Percentiles rank a stretch among this genome's conserved stretches.
Evolutionary conservation across 441 rosid species (phyloP).

Genomic region (Erysimum cheiri): DNA sequence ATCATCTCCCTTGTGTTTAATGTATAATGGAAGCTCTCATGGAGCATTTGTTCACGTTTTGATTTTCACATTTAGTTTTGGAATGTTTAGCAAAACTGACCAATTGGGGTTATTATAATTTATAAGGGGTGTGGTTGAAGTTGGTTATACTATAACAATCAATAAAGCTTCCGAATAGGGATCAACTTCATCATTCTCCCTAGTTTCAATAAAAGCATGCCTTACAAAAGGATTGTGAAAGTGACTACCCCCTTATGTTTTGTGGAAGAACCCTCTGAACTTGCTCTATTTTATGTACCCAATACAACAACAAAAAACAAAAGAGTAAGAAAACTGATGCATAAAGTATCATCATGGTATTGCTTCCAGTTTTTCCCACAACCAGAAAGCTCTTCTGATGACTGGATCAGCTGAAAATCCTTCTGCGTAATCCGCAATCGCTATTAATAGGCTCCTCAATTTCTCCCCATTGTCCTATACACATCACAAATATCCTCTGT

Average conservation of each 20-base stretch:
- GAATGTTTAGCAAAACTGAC: too few relatives aligned
- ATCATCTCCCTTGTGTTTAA: background rate
- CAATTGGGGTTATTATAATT: too few relatives aligned
- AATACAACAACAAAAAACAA: background rate
- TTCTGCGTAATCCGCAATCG: constrained; percentile 85
- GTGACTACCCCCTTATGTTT: background rate
- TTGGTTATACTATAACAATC: background rate
- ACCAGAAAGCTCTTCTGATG: constrained; percentile 63
- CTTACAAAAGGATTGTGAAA: constrained; percentile 27
- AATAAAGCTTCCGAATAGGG: background rate
- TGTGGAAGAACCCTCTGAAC: background rate
- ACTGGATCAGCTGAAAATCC: constrained; percentile 86
- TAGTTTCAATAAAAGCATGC: background rate
- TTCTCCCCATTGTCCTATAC: constrained; percentile 89
- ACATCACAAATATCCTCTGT: constrained; percentile 26
- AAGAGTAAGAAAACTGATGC: background rate
- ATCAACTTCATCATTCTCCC: constrained; percentile 6
- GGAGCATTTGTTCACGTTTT: too few relatives aligned
- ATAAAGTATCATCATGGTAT: constrained; percentile 1
- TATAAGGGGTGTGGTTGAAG: background rate
- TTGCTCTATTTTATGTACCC: constrained; percentile 37
- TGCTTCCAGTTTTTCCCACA: constrained; percentile 73
- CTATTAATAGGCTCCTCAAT: constrained; percentile 68
- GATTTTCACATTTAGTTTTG: too few relatives aligned
- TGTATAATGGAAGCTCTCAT: too few relatives aligned